Evolutionary conservation across 2,329 filamentous ascomycete genomes (phyloP), one percentile per base, ranked within the genome.

Genomic region (Metarhizium rileyi): DNA sequence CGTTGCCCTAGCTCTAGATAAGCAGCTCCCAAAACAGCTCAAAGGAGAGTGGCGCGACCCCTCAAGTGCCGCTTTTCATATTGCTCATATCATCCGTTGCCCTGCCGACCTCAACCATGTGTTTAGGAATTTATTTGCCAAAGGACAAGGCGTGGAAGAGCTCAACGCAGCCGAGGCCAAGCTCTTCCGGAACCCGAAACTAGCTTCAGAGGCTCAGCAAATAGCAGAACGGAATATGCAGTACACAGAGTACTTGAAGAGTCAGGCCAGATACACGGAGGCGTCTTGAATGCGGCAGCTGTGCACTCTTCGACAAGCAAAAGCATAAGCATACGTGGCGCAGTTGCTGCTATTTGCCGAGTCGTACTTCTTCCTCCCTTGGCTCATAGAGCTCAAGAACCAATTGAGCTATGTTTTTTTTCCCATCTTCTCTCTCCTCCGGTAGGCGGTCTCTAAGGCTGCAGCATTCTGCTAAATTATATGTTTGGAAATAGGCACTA

Each of bases 171-270:
- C 45, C 25, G 33, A 40, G 26, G 18, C 27, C 22, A 47, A 40
- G 12, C 45, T 47, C 7, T 47, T 46, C n/a, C 45, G 40, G 45
- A 26, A 47, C 33, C 45, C 30, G 28, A 22, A 18, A 26, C 6
- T 47, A 6, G 45, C 45, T 47, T 47, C 33, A 27, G 45, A 47
- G 33, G 30, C 45, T 47, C 45, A 30, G 4, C 45, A n/a, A 47
- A 47, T 47, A 25, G 33, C 45, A n/a, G 45, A 47, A 47, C 45
- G 33, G 45, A 47, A 47, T 22, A 12, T 6, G 9, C 33, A 26
- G 20, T 47, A 47, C 45, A 47, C 45, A 22, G 33, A 47, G 16
- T 47, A 47, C 33, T 40, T 47, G 23, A 47, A 47, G 40, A 47
- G 30, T 25, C 45, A 47, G 33, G 45, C 20, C 16, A 47, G 30